Conservation (phyloP, 2,329 filamentous ascomycete genomes). For the Fonsecaea pugnacius region DNA sequence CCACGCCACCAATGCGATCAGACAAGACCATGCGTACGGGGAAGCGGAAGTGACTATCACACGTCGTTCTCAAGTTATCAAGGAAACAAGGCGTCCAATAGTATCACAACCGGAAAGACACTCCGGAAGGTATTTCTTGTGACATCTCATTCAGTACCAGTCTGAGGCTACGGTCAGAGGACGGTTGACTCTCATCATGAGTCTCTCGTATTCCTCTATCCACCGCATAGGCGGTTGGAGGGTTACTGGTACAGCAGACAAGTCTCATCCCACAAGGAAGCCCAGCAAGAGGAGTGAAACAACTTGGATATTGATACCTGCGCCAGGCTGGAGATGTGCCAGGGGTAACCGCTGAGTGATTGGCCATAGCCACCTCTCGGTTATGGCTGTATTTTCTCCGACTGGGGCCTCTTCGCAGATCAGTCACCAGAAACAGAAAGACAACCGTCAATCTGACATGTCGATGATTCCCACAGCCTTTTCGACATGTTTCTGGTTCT, state of each 20-base stretch:
- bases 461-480: neutral
- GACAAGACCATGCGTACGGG: neutral
- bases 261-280: too few species aligned
- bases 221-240: neutral
- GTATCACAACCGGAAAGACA: neutral
- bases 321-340: neutral
- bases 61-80: neutral
- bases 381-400: neutral
- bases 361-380: neutral
- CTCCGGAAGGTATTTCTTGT: neutral
- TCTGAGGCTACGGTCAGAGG: neutral
- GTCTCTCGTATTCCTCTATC: neutral
- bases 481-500: neutral
- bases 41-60: neutral
- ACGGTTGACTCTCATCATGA: neutral
- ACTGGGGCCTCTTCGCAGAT: neutral
- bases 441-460: neutral
- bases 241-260: neutral
- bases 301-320: neutral
- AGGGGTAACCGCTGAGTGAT: neutral
- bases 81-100: neutral
- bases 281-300: neutral
- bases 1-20: neutral
- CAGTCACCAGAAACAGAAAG: neutral
- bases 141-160: neutral